Percentiles rank a stretch among this genome's conserved stretches.
Conservation (phyloP, 805 yeast genomes). For the Candida wancherniae region DNA sequence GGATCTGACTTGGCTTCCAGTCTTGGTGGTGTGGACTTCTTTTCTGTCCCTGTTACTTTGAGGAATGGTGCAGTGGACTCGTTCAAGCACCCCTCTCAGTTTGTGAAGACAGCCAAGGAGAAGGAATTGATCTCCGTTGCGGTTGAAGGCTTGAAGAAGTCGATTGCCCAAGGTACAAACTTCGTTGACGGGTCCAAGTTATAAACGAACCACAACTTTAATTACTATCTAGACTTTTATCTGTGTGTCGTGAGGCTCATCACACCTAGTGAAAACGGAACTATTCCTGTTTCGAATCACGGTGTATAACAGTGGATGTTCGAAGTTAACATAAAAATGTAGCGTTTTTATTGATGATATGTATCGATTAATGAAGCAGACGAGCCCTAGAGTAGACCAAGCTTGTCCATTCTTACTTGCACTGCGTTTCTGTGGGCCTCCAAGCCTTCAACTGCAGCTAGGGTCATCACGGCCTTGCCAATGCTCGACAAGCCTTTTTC, state of each 20-base stretch:
- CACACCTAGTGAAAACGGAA: no score
- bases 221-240: no score
- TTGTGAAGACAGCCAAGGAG: constrained; percentile 29
- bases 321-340: no score
- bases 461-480: constrained; percentile 94
- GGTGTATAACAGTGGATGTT: no score
- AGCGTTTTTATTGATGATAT: not conserved
- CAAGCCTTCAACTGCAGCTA: constrained; percentile 94
- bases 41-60: constrained; percentile 46
- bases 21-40: constrained; percentile 39
- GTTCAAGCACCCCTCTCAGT: constrained; percentile 32
- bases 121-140: constrained; percentile 32
- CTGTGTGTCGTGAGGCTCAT: no score
- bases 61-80: constrained; percentile 34
- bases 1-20: constrained; percentile 40
- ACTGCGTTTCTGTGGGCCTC: constrained; percentile 98
- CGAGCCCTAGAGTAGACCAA: constrained; percentile 45
- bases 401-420: constrained; percentile 83
- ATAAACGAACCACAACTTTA: constrained; percentile 10
- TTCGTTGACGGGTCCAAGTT: constrained; percentile 38
- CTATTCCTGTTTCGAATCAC: no score
- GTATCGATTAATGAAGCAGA: not conserved
- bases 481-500: constrained; percentile 80
- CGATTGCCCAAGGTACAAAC: constrained; percentile 37
- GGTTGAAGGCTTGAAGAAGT: constrained; percentile 33